phyloP scores from a whole-genome alignment of 2,329 filamentous ascomycete species.

The Kalmusia sp. region DNA sequence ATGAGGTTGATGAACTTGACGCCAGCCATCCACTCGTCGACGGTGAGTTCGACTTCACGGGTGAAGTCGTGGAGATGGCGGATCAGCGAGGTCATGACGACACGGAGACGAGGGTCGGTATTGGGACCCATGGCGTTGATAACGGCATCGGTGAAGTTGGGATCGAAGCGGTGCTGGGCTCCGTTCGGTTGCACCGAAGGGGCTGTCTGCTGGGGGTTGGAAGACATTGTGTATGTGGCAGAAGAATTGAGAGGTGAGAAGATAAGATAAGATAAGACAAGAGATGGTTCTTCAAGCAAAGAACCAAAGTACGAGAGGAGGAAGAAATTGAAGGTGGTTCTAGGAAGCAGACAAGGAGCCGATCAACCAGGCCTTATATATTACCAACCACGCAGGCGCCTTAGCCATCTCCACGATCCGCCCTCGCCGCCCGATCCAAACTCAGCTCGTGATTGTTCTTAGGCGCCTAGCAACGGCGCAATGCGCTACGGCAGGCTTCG shows the following conservation, averaged over 20 bases:
- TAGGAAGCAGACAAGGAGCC: background rate
- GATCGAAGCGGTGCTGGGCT: conserved; percentile 66
- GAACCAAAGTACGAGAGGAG: background rate
- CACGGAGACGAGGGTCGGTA: conserved; percentile 68
- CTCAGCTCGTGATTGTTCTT: background rate
- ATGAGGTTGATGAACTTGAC: conserved; percentile 78
- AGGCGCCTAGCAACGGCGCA: background rate
- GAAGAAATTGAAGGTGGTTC: background rate
- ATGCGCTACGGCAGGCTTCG: background rate
- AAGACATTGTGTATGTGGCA: conserved; percentile 21
- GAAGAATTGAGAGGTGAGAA: too few species aligned
- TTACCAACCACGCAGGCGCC: background rate
- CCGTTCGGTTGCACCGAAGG: conserved; percentile 25
- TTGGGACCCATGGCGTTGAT: conserved; percentile 72
- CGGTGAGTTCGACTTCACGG: conserved; percentile 77
- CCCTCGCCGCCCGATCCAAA: background rate
- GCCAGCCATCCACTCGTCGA: conserved; percentile 78
- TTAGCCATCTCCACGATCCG: background rate
- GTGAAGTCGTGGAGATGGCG: conserved; percentile 79
- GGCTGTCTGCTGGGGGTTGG: conserved; percentile 24
- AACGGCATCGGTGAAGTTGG: conserved; percentile 77
- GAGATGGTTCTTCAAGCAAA: background rate
- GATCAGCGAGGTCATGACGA: conserved; percentile 70
- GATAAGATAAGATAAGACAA: conserved; percentile 4
- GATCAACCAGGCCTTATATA: background rate